Evolutionary conservation across 805 yeast genomes (phyloP).

Genomic region (Yarrowia porcina): DNA sequence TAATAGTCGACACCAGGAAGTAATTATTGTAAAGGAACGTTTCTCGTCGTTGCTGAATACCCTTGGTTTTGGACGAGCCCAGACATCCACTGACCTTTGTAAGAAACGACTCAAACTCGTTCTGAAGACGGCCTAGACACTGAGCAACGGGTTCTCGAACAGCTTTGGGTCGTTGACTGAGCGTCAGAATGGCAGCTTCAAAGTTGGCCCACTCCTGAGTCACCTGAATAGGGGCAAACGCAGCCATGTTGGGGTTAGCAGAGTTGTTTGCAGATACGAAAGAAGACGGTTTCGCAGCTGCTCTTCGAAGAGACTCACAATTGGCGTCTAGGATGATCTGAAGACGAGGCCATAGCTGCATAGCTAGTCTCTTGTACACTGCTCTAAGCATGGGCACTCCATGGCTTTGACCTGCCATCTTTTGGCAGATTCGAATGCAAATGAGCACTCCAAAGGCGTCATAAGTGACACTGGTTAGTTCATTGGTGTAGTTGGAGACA

Average conservation of each 20-base stretch:
- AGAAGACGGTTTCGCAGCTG: constrained; percentile 41
- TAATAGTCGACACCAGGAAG: constrained; percentile 56
- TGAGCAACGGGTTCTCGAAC: constrained; percentile 65
- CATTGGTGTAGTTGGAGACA: constrained; percentile 50
- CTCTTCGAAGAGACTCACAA: constrained; percentile 64
- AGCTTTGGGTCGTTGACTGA: constrained; percentile 43
- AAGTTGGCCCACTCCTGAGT: constrained; percentile 79
- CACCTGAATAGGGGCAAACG: constrained; percentile 44
- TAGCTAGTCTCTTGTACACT: constrained; percentile 61
- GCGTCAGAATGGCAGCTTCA: constrained; percentile 63
- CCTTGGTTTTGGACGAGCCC: constrained; percentile 35
- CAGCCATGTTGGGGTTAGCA: constrained; percentile 42
- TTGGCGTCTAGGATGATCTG: constrained; percentile 73
- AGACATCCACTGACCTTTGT: constrained; percentile 59
- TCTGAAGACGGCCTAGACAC: constrained; percentile 64
- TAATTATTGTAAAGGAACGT: constrained; percentile 71
- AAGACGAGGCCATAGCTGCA: constrained; percentile 82
- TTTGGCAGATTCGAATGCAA: constrained; percentile 67
- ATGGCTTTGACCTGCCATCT: constrained; percentile 61
- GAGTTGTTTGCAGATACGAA: constrained; percentile 32
- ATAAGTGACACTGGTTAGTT: constrained; percentile 41
- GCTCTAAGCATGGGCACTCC: constrained; percentile 69
- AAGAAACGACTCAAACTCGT: constrained; percentile 74
- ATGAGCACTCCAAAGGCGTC: constrained; percentile 80
- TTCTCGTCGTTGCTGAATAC: constrained; percentile 43